A percentile compares a stretch with the other conserved stretches of the same genome.
These are phyloP conservation scores for Podosphaera xanthii DNA, from an alignment of 2,329 filamentous ascomycete genomes.

Conservation along the genomic window DNA sequence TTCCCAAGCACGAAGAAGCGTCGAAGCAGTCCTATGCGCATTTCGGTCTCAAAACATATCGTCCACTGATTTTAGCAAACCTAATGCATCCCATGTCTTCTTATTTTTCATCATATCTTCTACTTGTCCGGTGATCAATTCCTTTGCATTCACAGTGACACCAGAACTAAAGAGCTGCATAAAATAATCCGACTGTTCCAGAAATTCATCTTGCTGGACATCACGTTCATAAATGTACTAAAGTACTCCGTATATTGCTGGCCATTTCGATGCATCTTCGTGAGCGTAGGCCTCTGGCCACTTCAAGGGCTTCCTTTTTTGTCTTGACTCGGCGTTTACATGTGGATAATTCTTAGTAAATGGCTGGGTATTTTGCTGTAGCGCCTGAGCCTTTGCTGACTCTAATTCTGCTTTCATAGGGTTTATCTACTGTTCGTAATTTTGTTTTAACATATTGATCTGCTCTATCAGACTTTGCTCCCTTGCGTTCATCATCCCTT, in stretches of 20 bases:
- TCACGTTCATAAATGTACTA: not conserved
- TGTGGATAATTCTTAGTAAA: not conserved
- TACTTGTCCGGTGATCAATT: not conserved
- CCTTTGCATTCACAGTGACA: not conserved
- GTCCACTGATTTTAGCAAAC: not conserved
- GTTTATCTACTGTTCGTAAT: not conserved
- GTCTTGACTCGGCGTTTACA: not conserved
- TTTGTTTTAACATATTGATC: not conserved
- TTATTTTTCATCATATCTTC: not conserved
- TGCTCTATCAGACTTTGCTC: not conserved
- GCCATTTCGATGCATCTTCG: not conserved
- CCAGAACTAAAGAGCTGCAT: not conserved
- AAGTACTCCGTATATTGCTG: not conserved
- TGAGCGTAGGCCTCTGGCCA: not conserved
- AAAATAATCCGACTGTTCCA: not conserved
- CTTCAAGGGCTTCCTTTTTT: not conserved
- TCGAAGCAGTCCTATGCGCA: not conserved
- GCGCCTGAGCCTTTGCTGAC: not conserved
- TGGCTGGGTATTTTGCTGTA: not conserved
- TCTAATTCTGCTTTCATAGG: not conserved
- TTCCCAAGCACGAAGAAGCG: not conserved
- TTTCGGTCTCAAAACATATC: not conserved
- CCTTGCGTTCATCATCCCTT: not conserved
- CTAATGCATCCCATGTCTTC: not conserved
- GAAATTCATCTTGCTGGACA: not conserved